Evolutionary conservation across 2,329 filamentous ascomycete species (phyloP), one percentile per base, ranked within the genome.

Genomic region (Trichophyton schoenleinii): DNA sequence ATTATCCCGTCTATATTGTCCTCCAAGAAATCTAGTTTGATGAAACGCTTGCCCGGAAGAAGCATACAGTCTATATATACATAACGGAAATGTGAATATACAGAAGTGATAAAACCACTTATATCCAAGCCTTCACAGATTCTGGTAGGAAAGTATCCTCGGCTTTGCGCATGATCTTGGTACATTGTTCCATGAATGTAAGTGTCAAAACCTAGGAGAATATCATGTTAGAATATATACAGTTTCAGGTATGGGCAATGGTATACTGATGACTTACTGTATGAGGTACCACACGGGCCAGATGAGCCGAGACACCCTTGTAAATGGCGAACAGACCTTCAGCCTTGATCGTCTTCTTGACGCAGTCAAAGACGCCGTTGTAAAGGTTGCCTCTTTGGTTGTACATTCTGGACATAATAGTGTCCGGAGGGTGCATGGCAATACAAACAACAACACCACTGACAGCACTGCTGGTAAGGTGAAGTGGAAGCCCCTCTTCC

Each of bases 331-430:
- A 77, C 59, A 96, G 69, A 22, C 94, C 94, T 73, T 99, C 94
- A 0, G 90, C 96, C 72, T 86, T 87, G 64, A 99, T 81, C 0
- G 94, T 99, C 77, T 96, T 91, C 72, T 83, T 84, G 63, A 97
- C 76, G 73, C 94, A 99, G 76, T 99, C 94, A 65, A 95, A 88
- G 3, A 95, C 89, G 62, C 91, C 88, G 67, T 83, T 86, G 80
- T 99, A 99, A n/a, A 99, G 81, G 72, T 96, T 95, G 59, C 94
- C 94, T 64, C 91, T 95, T 74, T 99, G 94, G 79, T 99, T 99
- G 80, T 99, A 99, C 80, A 99, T 87, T 65, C 94, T 87, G 64
- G 90, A 94, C 94, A 99, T 99, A 76, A 99, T 89, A 3, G 94
- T 99, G 74, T 99, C 94, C 70, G 94, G 94, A 60, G 94, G 94